Evolutionary conservation across 768 basidiomycete genomes (phyloP), one percentile per base, ranked within the genome.

Genomic region (Crucibulum laeve): DNA sequence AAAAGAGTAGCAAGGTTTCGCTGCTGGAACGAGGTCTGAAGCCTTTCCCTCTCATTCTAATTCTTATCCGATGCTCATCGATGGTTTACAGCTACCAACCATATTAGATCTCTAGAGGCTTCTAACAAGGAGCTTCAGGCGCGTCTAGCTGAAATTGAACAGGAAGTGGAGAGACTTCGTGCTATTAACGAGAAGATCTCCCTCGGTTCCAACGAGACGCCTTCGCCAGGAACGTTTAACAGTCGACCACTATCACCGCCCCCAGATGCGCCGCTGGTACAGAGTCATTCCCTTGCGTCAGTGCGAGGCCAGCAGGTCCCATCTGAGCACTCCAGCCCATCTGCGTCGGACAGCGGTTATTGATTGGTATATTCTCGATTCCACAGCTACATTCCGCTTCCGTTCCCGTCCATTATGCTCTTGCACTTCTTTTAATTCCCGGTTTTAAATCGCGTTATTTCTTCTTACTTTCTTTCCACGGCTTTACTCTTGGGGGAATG

Each of bases 1-100:
- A 91, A 72, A 90, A 92, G 69, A 84, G 85, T 61, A 91, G 87
- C 69, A 94, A 94, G 60, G 87, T 91, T 14, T 89, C 87, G 19
- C 67, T 93, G 45, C 70, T 94, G 44, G 91, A 93, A 65, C 76
- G 91, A 77, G 88, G 90, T 91, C n/a, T n/a, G n/a, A 56, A 47
- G 76, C 58, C 21, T 26, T 38, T 24, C 50, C 43, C 47, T 25
- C 34, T 41, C 38, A 48, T 38, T 44, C 43, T 51, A 30, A 15
- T 35, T 33, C 38, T 40, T 17, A 38, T 44, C 42, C 53, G 47
- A 38, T 44, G 44, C 33, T 43, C 34, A 25, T 46, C 38, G 26
- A 15, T 26, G 6, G 10, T 22, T 32, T 50, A 34, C 54, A 91
- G 88, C 88, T 19, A 89, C 88, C 34, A 84, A 83, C 59, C 83